phyloP scores from a whole-genome alignment of 1,284 basidiomycete genomes.

The Hemileccinum hortonii region DNA sequence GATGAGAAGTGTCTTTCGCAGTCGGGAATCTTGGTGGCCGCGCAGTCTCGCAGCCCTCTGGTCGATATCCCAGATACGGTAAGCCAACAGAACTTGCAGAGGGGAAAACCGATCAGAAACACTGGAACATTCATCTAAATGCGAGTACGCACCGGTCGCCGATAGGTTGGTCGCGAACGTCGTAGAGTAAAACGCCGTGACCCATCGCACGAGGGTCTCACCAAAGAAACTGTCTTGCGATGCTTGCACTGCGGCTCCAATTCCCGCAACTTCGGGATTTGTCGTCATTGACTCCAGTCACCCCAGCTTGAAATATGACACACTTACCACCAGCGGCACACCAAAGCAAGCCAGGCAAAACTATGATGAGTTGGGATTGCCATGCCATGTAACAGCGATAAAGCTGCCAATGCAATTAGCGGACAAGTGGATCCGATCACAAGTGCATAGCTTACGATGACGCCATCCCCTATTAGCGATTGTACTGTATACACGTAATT shows the following conservation, averaged over 20 bases:
- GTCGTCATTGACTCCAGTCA: neutral
- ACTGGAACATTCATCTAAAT: too few relatives aligned
- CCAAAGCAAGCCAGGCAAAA: constrained; percentile 2
- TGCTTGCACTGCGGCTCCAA: neutral
- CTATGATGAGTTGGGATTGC: constrained; percentile 1
- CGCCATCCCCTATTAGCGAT: constrained; percentile 1
- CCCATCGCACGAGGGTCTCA: neutral
- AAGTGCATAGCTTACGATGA: neutral
- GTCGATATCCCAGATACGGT: constrained; percentile 2
- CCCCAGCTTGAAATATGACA: neutral
- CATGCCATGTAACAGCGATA: constrained; percentile 6
- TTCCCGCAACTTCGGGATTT: neutral
- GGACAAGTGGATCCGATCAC: neutral
- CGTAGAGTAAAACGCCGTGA: neutral
- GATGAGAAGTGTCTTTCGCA: neutral
- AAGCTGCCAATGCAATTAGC: neutral
- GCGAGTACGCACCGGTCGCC: neutral
- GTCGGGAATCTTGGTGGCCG: neutral
- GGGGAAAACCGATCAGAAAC: neutral
- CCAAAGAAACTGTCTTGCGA: neutral
- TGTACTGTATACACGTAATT: constrained; percentile 1
- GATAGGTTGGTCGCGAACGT: constrained; percentile 1
- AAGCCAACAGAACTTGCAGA: neutral
- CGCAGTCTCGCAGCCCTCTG: neutral
- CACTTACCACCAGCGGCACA: constrained; percentile 1